Percentiles rank a stretch among this genome's conserved stretches.
Conservation (phyloP, 225 moss, liverwort and hornwort species). For the Pleurozium schreberi region DNA sequence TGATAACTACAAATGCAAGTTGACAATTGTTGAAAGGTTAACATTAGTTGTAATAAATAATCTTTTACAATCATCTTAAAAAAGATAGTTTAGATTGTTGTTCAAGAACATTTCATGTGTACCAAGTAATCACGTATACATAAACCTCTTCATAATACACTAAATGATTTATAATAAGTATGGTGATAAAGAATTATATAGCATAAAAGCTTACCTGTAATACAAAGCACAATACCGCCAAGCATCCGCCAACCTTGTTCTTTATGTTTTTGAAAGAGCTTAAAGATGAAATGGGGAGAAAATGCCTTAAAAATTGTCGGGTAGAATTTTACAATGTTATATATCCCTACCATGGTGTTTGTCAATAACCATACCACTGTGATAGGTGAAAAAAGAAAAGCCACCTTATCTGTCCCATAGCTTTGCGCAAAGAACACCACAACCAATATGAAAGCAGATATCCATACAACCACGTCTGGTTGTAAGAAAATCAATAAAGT, state of each 20-base stretch:
- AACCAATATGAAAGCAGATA: constrained; percentile 51
- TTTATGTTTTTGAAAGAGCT: constrained; percentile 43
- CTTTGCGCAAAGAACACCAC: constrained; percentile 49
- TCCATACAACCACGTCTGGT: constrained; percentile 41
- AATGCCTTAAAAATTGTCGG: constrained; percentile 72
- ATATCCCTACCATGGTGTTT: constrained; percentile 54
- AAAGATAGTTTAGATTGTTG: no score
- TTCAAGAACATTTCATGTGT: not conserved
- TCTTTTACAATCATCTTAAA: not conserved
- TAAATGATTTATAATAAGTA: not conserved
- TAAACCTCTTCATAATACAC: not conserved
- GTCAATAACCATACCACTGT: constrained; percentile 50
- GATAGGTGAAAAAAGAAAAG: constrained; percentile 60
- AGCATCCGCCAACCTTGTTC: constrained; percentile 67
- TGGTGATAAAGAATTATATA: not conserved
- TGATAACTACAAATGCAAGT: no score
- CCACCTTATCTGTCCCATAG: constrained; percentile 52
- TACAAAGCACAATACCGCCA: constrained; percentile 69
- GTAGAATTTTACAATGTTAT: constrained; percentile 49
- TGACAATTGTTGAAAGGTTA: not conserved
- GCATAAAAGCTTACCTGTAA: constrained; percentile 44
- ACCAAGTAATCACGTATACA: not conserved
- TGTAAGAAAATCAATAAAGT: not conserved
- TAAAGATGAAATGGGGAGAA: constrained; percentile 45
- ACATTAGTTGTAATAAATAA: not conserved